These are phyloP conservation scores for Cicer yamashitae DNA, from an alignment of 306 rosid species.

Conservation along the genomic window DNA sequence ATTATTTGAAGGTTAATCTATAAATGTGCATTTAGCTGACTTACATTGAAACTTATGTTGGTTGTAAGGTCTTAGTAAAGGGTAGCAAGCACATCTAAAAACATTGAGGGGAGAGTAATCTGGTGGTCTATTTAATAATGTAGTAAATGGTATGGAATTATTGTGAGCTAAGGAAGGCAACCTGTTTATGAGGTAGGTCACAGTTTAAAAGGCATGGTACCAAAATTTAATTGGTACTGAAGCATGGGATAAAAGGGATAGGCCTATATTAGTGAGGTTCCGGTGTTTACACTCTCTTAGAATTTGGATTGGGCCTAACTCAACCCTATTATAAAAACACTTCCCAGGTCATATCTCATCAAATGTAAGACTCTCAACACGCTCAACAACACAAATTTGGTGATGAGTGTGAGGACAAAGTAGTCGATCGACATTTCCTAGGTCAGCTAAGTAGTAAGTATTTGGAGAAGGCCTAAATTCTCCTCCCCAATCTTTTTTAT, in stretches of 20 bases:
- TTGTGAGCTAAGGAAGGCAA: not conserved
- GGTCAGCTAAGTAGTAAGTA: not conserved
- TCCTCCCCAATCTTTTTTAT: not conserved
- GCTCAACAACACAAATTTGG: not conserved
- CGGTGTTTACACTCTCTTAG: not conserved
- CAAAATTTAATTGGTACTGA: not conserved
- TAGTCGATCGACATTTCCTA: not conserved
- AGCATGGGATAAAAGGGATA: not conserved
- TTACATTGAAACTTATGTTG: not conserved
- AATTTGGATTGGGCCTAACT: too few species aligned
- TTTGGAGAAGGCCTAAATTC: not conserved
- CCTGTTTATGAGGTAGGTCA: not conserved
- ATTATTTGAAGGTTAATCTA: not conserved
- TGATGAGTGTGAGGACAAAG: not conserved
- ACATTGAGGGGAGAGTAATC: not conserved
- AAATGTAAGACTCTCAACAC: too few species aligned
- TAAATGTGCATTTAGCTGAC: not conserved
- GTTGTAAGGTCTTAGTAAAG: not conserved
- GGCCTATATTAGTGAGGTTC: not conserved
- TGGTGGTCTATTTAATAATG: not conserved
- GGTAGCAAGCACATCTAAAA: not conserved
- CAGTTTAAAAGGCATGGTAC: not conserved
- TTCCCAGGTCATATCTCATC: too few species aligned
- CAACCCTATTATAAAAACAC: too few species aligned
- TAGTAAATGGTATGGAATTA: not conserved